These are phyloP conservation scores for Pseudogymnoascus destructans DNA, from an alignment of 2,329 filamentous ascomycete species.

Conservation along the genomic window DNA sequence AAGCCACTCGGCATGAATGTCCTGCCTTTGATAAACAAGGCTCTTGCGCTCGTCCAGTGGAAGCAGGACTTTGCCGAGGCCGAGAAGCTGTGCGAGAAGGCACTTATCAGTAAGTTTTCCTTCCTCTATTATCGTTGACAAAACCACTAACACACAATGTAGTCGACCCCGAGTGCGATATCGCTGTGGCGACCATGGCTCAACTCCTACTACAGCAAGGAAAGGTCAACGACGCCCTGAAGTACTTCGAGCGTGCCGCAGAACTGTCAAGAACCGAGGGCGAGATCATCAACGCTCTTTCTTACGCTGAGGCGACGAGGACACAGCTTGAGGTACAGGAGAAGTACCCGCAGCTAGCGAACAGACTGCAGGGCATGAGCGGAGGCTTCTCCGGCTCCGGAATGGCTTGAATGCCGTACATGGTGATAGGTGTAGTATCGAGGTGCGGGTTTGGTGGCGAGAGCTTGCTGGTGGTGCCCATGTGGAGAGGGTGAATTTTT, in stretches of 20 bases:
- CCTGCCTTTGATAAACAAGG: conserved; percentile 95
- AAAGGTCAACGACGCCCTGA: conserved; percentile 87
- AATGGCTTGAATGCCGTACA: conserved; percentile 19
- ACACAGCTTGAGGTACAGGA: conserved; percentile 89
- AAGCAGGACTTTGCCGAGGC: conserved; percentile 93
- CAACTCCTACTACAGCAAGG: conserved; percentile 95
- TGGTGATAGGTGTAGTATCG: background rate
- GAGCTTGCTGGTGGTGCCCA: conserved; percentile 3
- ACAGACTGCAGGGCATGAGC: conserved; percentile 53
- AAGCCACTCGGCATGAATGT: conserved; percentile 97
- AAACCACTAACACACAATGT: conserved; percentile 13
- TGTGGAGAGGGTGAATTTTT: conserved; percentile 7
- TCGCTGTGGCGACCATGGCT: conserved; percentile 96
- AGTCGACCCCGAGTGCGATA: conserved; percentile 98
- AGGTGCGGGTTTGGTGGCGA: background rate
- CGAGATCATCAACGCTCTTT: conserved; percentile 91
- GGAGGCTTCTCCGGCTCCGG: conserved; percentile 22
- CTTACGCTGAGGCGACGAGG: conserved; percentile 90
- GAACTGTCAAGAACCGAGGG: conserved; percentile 89
- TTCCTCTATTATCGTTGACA: background rate
- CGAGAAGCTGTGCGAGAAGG: conserved; percentile 93
- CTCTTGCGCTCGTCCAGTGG: conserved; percentile 92
- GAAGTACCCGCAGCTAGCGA: conserved; percentile 70
- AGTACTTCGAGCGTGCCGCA: conserved; percentile 93
- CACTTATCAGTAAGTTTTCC: conserved; percentile 71